A percentile compares a stretch with the other conserved stretches of the same genome.
Evolutionary conservation across 177 flowering plant species (phyloP).

Genomic region (Vitis hybrid): DNA sequence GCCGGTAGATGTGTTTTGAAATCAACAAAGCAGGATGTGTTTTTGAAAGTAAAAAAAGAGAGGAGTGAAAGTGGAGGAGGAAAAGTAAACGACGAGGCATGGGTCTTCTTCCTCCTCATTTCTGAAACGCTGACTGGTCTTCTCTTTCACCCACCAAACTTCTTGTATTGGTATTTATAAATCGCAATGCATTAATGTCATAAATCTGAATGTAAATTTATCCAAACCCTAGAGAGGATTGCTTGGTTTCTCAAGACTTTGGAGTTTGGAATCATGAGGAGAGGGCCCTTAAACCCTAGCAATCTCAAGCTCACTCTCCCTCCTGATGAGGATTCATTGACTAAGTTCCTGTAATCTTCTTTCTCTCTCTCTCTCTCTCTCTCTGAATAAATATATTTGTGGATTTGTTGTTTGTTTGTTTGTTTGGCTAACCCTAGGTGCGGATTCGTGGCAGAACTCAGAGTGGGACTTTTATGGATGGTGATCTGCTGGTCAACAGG

Average conservation of each 20-base stretch:
- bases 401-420: neutral
- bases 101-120: constrained; percentile 3
- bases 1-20: neutral
- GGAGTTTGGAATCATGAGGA: constrained; percentile 27
- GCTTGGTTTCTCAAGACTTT: no score
- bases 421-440: neutral
- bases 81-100: constrained; percentile 8
- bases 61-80: neutral
- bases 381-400: constrained; percentile 2
- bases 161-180: neutral
- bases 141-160: neutral
- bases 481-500: constrained; percentile 85
- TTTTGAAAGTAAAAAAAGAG: neutral
- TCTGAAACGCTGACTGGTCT: constrained; percentile 9
- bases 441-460: constrained; percentile 48
- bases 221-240: neutral
- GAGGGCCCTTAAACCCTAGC: constrained; percentile 32
- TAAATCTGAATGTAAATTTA: neutral
- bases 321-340: constrained; percentile 40
- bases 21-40: neutral
- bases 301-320: constrained; percentile 63
- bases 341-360: constrained; percentile 46
- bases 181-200: neutral
- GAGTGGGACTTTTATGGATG: constrained; percentile 86
- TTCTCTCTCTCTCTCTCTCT: constrained; percentile 18